Conservation (phyloP, 106 monocot species). For the Platanthera zijinensis region DNA sequence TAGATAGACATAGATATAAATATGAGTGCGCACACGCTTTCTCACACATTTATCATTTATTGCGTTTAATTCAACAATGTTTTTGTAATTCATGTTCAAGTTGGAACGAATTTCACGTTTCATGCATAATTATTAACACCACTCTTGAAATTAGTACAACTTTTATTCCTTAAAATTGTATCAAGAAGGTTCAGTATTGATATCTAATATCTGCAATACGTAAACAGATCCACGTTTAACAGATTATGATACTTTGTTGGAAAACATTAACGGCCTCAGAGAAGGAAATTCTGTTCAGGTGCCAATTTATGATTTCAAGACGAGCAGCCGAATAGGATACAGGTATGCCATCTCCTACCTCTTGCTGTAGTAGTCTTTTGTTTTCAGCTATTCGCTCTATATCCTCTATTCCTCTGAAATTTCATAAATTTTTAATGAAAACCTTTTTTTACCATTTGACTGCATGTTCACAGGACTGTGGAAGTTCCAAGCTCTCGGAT, state of each 20-base stretch:
- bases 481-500: constrained; percentile 87
- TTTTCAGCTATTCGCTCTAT: background rate
- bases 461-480: constrained; percentile 54
- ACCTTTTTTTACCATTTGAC: background rate
- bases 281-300: constrained; percentile 25
- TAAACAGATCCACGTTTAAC: constrained; percentile 25
- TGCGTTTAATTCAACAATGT: too few relatives aligned
- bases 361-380: background rate
- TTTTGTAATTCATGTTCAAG: too few relatives aligned
- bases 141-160: background rate
- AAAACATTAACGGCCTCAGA: constrained; percentile 20
- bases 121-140: too few relatives aligned
- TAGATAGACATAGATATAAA: too few relatives aligned
- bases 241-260: constrained; percentile 28
- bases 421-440: background rate
- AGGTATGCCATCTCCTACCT: constrained; percentile 14
- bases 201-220: constrained; percentile 2
- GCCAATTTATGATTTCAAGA: constrained; percentile 31
- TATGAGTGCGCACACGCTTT: too few relatives aligned
- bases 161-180: background rate
- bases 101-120: too few relatives aligned
- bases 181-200: background rate
- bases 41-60: too few relatives aligned
- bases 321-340: constrained; percentile 20
- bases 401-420: background rate